Base-by-base conservation (phyloP, 495 filamentous ascomycete genomes). In the Tuber indicum region DNA sequence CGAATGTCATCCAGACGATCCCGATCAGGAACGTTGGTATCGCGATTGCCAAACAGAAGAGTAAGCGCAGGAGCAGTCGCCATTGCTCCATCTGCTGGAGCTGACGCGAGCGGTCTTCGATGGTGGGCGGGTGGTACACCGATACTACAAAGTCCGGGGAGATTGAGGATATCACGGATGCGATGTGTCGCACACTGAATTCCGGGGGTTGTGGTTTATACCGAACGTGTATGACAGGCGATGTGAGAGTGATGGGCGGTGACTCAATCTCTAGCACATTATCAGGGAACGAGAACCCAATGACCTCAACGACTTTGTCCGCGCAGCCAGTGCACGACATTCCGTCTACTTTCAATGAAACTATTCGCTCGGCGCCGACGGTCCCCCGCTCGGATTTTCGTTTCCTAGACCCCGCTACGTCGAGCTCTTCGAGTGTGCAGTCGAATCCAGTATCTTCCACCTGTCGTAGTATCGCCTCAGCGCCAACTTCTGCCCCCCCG, bases 21-120 rank as follows among this genome's bases (percentile, higher is more conserved):
- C 94, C 94, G 74, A 98, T 91, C 45, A 95, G 82, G 80, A 98
- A 94, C 0, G 93, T 92, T n/a, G 94, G 94, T 47, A 98, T 91
- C 49, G 91, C 91, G 39, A 90, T 86, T 26, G 90, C 82, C 36
- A 94, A 85, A 23, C 92, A 90, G 77, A 97, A 87, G 4, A 91
- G 77, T 43, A 93, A 87, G 14, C 94, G 90, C 52, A 86, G 83
- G 0, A 91, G 84, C 49, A 94, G 86, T 39, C 88, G 86, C 21
- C 84, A 82, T 77, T 88, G 87, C 79, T 94, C 91, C 42, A 87
- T 87, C 3, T 86, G 83, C 77, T 91, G 90, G 79, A 94, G 93
- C 43, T 86, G 86, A 74, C 90, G 90, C 14, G 93, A 92, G 23
- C 92, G 89, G 77, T 97, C 92, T 84, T 97, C 94, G 32, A 97